These are phyloP conservation scores for Rhizophlyctis rosea DNA, from an alignment of 192 early-diverging fungal species.

Conservation along the genomic window DNA sequence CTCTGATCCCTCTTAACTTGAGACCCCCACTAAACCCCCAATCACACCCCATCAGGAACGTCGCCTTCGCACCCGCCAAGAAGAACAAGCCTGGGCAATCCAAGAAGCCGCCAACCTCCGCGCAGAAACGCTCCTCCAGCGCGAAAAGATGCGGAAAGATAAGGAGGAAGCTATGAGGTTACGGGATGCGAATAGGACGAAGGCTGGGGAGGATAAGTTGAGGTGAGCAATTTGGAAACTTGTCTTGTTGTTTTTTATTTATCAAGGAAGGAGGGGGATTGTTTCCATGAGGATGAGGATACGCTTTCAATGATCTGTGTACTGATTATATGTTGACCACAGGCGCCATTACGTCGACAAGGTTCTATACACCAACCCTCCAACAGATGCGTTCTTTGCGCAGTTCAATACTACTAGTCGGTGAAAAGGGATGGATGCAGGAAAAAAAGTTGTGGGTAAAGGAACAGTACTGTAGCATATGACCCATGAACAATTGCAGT, in stretches of 20 bases:
- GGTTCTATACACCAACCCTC: constrained; percentile 53
- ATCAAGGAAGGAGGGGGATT: too few relatives aligned
- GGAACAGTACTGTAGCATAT: too few relatives aligned
- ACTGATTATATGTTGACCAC: neutral
- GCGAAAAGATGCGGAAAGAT: constrained; percentile 34
- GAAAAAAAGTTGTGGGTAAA: too few relatives aligned
- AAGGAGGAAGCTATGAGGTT: constrained; percentile 33
- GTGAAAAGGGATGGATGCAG: too few relatives aligned
- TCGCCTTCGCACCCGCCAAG: constrained; percentile 22
- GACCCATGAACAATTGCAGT: too few relatives aligned
- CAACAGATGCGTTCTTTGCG: constrained; percentile 45
- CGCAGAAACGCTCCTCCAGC: constrained; percentile 40
- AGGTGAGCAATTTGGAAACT: constrained; percentile 25
- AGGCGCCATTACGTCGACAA: constrained; percentile 47
- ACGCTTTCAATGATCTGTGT: too few relatives aligned
- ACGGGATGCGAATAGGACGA: constrained; percentile 34
- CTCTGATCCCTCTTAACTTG: too few relatives aligned
- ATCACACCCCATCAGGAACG: constrained; percentile 14
- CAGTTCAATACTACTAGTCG: constrained; percentile 57
- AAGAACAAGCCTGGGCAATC: constrained; percentile 34
- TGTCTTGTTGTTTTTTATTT: too few relatives aligned
- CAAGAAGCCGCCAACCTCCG: constrained; percentile 40
- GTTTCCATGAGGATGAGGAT: too few relatives aligned
- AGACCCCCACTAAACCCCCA: too few relatives aligned
- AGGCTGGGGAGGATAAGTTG: constrained; percentile 40